Evolutionary conservation across 2,329 filamentous ascomycete genomes (phyloP).

Genomic region (Cadophora sp.): DNA sequence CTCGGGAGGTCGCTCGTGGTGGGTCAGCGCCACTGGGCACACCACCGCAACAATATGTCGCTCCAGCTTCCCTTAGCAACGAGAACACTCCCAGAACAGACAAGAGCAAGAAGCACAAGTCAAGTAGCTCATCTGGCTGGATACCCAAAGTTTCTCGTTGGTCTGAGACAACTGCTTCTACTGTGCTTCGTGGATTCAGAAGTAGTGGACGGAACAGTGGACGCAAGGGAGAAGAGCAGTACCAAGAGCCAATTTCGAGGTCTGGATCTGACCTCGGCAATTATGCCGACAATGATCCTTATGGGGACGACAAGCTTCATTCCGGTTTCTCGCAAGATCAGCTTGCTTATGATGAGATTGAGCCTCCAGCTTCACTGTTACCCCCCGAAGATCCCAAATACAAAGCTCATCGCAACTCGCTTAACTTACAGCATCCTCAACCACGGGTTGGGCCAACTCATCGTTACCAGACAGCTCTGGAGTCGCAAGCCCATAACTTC

Average conservation of each 20-base stretch:
- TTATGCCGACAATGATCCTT: conserved; percentile 63
- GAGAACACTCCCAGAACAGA: conserved; percentile 78
- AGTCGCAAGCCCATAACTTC: conserved; percentile 75
- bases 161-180: conserved; percentile 95
- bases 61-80: conserved; percentile 62
- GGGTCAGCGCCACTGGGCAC: conserved; percentile 62
- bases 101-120: conserved; percentile 88
- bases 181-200: conserved; percentile 78
- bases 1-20: conserved; percentile 58
- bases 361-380: conserved; percentile 39
- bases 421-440: conserved; percentile 82
- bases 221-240: conserved; percentile 66
- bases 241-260: conserved; percentile 63
- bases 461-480: conserved; percentile 75
- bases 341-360: conserved; percentile 40
- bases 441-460: conserved; percentile 76
- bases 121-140: conserved; percentile 76
- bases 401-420: conserved; percentile 79
- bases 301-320: conserved; percentile 67
- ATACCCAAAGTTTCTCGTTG: conserved; percentile 95
- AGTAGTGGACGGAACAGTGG: conserved; percentile 64
- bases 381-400: conserved; percentile 75
- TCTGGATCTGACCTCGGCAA: conserved; percentile 79
- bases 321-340: conserved; percentile 62
- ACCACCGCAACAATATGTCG: conserved; percentile 59